Conservation (phyloP, 352 stramenopile genomes). For the Aphanomyces stellatus region DNA sequence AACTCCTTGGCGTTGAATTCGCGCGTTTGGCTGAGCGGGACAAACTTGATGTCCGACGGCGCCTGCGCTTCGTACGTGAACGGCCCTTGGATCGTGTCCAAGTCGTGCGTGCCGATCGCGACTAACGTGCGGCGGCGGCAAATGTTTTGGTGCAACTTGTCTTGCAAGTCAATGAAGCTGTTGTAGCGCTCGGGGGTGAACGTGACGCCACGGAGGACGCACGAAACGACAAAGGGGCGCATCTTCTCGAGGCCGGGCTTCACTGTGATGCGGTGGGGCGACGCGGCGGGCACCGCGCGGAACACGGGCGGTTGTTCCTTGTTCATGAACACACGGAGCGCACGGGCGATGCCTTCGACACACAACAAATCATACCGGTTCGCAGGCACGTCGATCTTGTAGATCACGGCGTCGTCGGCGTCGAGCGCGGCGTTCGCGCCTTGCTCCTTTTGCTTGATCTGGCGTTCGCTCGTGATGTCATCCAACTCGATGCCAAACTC, state of each 20-base stretch:
- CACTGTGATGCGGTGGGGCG: conserved; percentile 78
- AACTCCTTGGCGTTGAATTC: conserved; percentile 93
- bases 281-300: conserved; percentile 45
- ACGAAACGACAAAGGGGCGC: conserved; percentile 96
- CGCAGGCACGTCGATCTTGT: conserved; percentile 99
- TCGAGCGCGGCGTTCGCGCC: conserved; percentile 25
- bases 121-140: conserved; percentile 98
- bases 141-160: conserved; percentile 99
- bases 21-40: conserved; percentile 88
- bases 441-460: conserved; percentile 82
- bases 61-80: conserved; percentile 88
- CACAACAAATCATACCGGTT: conserved; percentile 99
- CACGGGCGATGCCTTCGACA: conserved; percentile 95
- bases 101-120: conserved; percentile 99
- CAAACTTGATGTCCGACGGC: conserved; percentile 94
- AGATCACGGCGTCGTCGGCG: conserved; percentile 89
- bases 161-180: conserved; percentile 99
- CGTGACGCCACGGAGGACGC: conserved; percentile 93
- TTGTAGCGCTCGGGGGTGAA: conserved; percentile 96
- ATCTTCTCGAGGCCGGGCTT: conserved; percentile 68
- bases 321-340: conserved; percentile 96
- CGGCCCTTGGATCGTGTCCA: conserved; percentile 92
- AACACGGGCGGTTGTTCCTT: conserved; percentile 89
- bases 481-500: conserved; percentile 99
- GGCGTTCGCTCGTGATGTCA: conserved; percentile 81